Evolutionary conservation across 345 rosid genomes (phyloP).

Genomic region (Nephelium lappaceum): DNA sequence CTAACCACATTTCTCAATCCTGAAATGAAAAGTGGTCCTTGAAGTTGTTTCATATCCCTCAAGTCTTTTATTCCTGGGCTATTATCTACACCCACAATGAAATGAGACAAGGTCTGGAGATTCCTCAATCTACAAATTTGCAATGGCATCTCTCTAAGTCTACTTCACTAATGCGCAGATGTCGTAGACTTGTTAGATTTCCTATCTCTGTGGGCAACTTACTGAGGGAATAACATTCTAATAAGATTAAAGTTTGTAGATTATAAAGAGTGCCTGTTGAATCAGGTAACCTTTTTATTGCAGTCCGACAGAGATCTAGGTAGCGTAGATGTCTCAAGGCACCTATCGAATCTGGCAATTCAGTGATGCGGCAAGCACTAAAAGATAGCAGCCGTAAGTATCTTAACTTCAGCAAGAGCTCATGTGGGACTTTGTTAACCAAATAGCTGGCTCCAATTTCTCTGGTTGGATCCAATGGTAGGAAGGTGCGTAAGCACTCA

Average conservation of each 20-base stretch:
- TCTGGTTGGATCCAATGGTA: slow-evolving; percentile 18
- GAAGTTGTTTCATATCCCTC: slow-evolving; percentile 17
- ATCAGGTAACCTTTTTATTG: slow-evolving; percentile 2
- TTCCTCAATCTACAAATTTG: slow-evolving; percentile 17
- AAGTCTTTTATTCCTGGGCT: slow-evolving; percentile 17
- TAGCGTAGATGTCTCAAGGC: slow-evolving; percentile 20
- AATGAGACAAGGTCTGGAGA: slow-evolving; percentile 18
- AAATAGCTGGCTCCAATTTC: slow-evolving; percentile 13
- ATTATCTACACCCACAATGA: slow-evolving; percentile 13
- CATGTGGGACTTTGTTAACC: slow-evolving; percentile 8
- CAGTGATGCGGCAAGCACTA: slow-evolving; percentile 7
- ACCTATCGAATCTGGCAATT: slow-evolving; percentile 21
- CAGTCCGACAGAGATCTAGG: slow-evolving; percentile 17
- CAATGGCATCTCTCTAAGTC: slow-evolving; percentile 17
- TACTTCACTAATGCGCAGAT: slow-evolving; percentile 16
- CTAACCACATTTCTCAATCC: slow-evolving; percentile 16
- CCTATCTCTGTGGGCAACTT: slow-evolving; percentile 20
- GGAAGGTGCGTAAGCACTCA: slow-evolving; percentile 21
- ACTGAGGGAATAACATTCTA: slow-evolving; percentile 10
- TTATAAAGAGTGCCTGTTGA: slow-evolving; percentile 9
- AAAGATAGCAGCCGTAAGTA: slow-evolving; percentile 15
- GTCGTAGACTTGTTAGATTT: slow-evolving; percentile 5
- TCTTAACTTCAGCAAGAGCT: slow-evolving; percentile 16
- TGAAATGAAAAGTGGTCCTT: slow-evolving; percentile 17
- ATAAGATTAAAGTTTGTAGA: slow-evolving; percentile 21